These are phyloP conservation scores for Talaromyces wortmannii DNA, from an alignment of 495 filamentous ascomycete genomes.

Conservation along the genomic window DNA sequence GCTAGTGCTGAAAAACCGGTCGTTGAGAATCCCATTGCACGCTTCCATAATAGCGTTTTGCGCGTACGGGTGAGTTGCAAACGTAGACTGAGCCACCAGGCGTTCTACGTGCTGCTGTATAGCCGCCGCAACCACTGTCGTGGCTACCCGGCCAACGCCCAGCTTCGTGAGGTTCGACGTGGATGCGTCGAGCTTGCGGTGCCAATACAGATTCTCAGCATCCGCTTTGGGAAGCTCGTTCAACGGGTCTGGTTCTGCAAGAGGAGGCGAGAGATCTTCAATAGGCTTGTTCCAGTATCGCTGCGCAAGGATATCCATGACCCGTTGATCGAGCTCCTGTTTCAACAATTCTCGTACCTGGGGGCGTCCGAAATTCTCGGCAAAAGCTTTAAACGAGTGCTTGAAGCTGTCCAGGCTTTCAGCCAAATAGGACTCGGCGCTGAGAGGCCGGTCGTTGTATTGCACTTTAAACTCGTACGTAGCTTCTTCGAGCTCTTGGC, in stretches of 20 bases:
- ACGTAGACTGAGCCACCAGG: slow-evolving; percentile 71
- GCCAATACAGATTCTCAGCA: slow-evolving; percentile 82
- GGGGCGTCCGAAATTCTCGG: slow-evolving; percentile 80
- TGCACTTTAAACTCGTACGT: slow-evolving; percentile 99
- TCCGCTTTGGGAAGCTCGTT: slow-evolving; percentile 74
- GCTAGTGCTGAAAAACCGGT: slow-evolving; percentile 90
- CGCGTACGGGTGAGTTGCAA: slow-evolving; percentile 84
- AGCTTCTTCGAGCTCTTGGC: slow-evolving; percentile 91
- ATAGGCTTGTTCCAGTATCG: slow-evolving; percentile 98
- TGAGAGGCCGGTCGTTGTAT: slow-evolving; percentile 93
- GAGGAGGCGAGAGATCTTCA: slow-evolving; percentile 56
- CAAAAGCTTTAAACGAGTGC: slow-evolving; percentile 91
- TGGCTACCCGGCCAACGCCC: slow-evolving; percentile 87
- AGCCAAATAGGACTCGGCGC: slow-evolving; percentile 92
- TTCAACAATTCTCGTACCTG: slow-evolving; percentile 89
- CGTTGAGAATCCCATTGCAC: slow-evolving; percentile 78
- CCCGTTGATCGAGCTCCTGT: slow-evolving; percentile 84
- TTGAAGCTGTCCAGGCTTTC: slow-evolving; percentile 95
- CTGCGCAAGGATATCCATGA: slow-evolving; percentile 90
- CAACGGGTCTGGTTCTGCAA: slow-evolving; percentile 63
- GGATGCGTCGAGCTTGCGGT: slow-evolving; percentile 87
- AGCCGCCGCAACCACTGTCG: slow-evolving; percentile 78
- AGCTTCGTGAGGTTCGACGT: slow-evolving; percentile 85
- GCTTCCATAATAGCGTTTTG: slow-evolving; percentile 87
- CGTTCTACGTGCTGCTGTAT: slow-evolving; percentile 81